A percentile compares a stretch with the other conserved stretches of the same genome.
phyloP scores from a whole-genome alignment of 495 filamentous ascomycete genomes.

The Xylaria bambusicola region DNA sequence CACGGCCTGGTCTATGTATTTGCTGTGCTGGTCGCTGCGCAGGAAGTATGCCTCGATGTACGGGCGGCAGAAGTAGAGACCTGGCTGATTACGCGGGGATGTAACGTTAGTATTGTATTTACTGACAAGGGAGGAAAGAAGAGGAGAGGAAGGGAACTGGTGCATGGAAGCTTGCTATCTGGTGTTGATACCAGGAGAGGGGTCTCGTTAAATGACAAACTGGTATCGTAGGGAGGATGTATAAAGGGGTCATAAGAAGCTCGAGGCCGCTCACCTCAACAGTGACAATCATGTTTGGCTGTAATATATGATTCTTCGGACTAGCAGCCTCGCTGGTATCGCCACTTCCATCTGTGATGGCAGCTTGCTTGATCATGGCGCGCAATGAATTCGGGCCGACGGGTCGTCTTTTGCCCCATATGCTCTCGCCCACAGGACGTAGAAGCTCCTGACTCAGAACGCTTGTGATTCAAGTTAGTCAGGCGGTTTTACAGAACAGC shows the following conservation, averaged over 20 bases:
- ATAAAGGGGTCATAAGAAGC: too few species aligned
- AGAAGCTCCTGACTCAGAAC: slow-evolving; percentile 36
- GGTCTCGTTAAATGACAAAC: too few species aligned
- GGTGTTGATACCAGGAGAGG: too few species aligned
- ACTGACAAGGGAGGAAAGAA: too few species aligned
- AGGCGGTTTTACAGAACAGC: not conserved
- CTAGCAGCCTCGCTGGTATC: not conserved
- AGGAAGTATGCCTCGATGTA: slow-evolving; percentile 66
- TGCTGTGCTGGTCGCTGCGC: slow-evolving; percentile 57
- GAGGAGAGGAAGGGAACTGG: too few species aligned
- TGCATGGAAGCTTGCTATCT: too few species aligned
- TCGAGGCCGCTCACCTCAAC: too few species aligned
- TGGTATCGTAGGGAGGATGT: too few species aligned
- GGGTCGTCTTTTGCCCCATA: slow-evolving; percentile 35
- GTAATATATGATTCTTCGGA: slow-evolving; percentile 39
- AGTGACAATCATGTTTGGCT: slow-evolving; percentile 77
- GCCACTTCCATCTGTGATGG: slow-evolving; percentile 10
- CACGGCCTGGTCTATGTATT: slow-evolving; percentile 73
- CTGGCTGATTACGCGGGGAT: slow-evolving; percentile 52
- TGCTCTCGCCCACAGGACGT: slow-evolving; percentile 31
- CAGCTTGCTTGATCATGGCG: slow-evolving; percentile 37
- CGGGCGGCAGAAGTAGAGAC: slow-evolving; percentile 72
- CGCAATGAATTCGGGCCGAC: slow-evolving; percentile 33
- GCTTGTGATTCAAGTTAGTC: slow-evolving; percentile 12
- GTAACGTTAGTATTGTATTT: too few species aligned